Base-by-base conservation (phyloP, 768 basidiomycete genomes). In the Tylopilus rubrobrunneus region DNA sequence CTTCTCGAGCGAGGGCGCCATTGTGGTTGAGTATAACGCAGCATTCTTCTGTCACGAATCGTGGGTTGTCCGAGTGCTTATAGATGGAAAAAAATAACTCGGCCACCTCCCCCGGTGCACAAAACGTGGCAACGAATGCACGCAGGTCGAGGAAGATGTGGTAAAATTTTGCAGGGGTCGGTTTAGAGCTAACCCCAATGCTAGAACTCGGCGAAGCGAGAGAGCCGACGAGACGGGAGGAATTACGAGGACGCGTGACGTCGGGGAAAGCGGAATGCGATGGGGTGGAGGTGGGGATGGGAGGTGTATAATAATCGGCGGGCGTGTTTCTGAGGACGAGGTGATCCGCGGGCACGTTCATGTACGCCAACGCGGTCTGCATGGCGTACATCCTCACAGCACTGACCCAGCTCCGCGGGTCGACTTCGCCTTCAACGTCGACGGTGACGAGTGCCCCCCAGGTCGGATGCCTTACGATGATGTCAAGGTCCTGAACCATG, bases 71-170 rank as follows among this genome's bases (percentile, higher is more conserved):
- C 48, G 81, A 79, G 65, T 89, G 87, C 71, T 87, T 89, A 78
- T 89, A 98, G 7, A 98, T 78, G 11, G 92, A 94, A 74, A 98
- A 97, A 66, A 85, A 92, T 3, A 98, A 82, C 66, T 98, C 96
- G 14, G 87, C 91, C 0, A 89, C 90, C 71, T 98, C 96, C 10
- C 93, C 94, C 0, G 95, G 87, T 0, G 85, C 76, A 69, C 95
- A 98, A 2, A 87, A 87, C 7, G 87, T 88, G 15, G 93, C 96
- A 31, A 95, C 87, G 65, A 98, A 94, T 0, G 93, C 93, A 19
- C 91, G 87, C 9, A 98, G 72, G 61, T 98, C 95, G 57, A 98
- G 79, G 66, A 85, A 92, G 49, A 95, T 78, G 62, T 98, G 95
- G 64, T 88, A 94, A 68, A 94, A 94, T 58, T 87, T 87, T 43